phyloP scores from a whole-genome alignment of 768 basidiomycete genomes.

The Terana coerulea region DNA sequence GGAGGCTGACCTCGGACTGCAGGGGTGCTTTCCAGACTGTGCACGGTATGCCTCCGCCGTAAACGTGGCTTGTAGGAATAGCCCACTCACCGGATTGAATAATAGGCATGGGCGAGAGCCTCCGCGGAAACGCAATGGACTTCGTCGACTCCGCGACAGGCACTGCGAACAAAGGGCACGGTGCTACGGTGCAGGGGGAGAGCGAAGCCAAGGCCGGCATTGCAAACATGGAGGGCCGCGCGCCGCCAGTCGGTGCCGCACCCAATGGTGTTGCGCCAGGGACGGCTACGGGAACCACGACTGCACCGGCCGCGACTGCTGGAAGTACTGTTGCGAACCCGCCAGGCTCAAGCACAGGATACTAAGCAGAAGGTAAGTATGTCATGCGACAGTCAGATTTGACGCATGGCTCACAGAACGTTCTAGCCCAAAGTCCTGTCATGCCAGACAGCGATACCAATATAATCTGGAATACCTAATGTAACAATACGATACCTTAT shows the following conservation, averaged over 20 bases:
- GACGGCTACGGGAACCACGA: not conserved
- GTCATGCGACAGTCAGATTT: too few relatives aligned
- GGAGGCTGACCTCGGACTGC: not conserved
- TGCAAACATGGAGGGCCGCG: slow-evolving; percentile 10
- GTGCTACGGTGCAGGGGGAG: slow-evolving; percentile 3
- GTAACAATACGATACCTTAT: too few relatives aligned
- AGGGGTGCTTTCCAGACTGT: slow-evolving; percentile 14
- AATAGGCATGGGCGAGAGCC: slow-evolving; percentile 13
- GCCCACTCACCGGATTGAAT: too few relatives aligned
- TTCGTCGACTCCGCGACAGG: slow-evolving; percentile 15
- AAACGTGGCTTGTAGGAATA: not conserved
- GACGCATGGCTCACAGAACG: too few relatives aligned
- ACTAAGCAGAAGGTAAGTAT: too few relatives aligned
- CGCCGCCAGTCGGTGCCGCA: not conserved
- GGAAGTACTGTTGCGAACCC: not conserved
- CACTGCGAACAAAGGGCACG: slow-evolving; percentile 8
- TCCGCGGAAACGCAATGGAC: slow-evolving; percentile 17
- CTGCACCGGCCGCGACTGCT: not conserved
- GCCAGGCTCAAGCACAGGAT: not conserved
- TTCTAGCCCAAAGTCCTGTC: too few relatives aligned
- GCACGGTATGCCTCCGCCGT: slow-evolving; percentile 3
- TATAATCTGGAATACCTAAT: too few relatives aligned
- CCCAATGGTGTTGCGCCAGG: not conserved
- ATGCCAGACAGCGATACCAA: too few relatives aligned
- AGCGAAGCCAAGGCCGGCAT: slow-evolving; percentile 6